A percentile compares a stretch with the other conserved stretches of the same genome.
Conservation (phyloP, 1,139 yeast genomes). For the Taphrina flavorubra region DNA sequence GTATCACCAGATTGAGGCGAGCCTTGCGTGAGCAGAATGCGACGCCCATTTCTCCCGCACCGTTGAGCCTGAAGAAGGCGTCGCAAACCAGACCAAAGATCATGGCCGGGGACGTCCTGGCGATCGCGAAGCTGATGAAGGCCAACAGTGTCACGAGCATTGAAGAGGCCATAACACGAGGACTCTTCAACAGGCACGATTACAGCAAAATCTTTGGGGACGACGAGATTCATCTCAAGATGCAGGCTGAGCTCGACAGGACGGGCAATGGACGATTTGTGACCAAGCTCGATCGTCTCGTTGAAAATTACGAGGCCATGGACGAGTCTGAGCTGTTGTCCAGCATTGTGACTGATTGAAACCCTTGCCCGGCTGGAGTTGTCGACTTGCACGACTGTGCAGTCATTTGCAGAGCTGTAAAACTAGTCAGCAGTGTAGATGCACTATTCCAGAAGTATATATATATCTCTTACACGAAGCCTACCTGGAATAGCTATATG, state of each 20-base stretch:
- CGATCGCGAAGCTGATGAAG: neutral
- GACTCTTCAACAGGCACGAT: neutral
- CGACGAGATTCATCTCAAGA: conserved; percentile 12
- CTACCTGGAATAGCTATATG: too few relatives aligned
- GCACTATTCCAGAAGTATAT: too few relatives aligned
- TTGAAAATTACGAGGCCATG: conserved; percentile 9
- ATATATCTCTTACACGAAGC: too few relatives aligned
- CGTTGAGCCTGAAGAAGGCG: neutral
- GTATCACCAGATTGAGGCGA: conserved; percentile 7
- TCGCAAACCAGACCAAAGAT: neutral
- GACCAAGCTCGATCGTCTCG: conserved; percentile 4
- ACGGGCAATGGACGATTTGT: conserved; percentile 5
- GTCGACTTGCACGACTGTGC: too few relatives aligned
- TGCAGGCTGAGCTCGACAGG: neutral
- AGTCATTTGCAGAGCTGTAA: too few relatives aligned
- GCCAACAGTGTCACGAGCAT: conserved; percentile 11
- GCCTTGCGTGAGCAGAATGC: neutral
- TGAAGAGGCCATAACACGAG: neutral
- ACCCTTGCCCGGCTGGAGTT: too few relatives aligned
- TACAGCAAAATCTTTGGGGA: conserved; percentile 1
- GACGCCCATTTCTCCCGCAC: neutral
- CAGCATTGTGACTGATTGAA: neutral
- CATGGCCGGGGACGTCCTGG: conserved; percentile 8
- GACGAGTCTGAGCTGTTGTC: conserved; percentile 7
- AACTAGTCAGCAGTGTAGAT: too few relatives aligned